phyloP scores from a whole-genome alignment of 192 early-diverging fungal species.

The Entomortierella chlamydospora region DNA sequence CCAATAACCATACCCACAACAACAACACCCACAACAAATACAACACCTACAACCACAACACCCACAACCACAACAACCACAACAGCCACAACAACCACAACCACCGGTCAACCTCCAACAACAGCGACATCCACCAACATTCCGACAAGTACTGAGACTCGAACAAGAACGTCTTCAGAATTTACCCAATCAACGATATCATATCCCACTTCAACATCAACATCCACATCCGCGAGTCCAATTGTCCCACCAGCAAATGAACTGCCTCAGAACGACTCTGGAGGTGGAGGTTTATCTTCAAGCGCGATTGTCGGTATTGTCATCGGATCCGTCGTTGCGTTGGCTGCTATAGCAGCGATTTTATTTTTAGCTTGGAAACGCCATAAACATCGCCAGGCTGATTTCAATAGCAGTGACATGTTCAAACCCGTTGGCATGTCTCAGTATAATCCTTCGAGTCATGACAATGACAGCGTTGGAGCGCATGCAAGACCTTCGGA shows the following conservation, averaged over 20 bases:
- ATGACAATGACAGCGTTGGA: background rate
- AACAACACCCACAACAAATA: too few relatives aligned
- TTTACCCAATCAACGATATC: too few relatives aligned
- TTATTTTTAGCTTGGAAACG: background rate
- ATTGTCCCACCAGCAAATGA: conserved; percentile 2
- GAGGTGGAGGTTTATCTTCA: background rate
- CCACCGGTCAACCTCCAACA: too few relatives aligned
- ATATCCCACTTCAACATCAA: conserved; percentile 1
- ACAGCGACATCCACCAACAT: too few relatives aligned
- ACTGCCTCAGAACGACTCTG: background rate
- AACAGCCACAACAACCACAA: too few relatives aligned
- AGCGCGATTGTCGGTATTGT: conserved; percentile 30
- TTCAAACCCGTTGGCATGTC: conserved; percentile 8
- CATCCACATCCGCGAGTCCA: conserved; percentile 2
- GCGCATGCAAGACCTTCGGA: background rate
- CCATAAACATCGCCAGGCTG: background rate
- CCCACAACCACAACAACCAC: too few relatives aligned
- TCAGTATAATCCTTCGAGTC: background rate
- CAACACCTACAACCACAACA: too few relatives aligned
- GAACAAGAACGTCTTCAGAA: too few relatives aligned
- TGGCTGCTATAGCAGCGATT: background rate
- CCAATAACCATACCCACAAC: background rate
- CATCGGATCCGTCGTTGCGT: conserved; percentile 6
- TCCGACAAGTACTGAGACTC: too few relatives aligned
- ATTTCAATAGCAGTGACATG: background rate